These are phyloP conservation scores for Beauveria rudraprayagi DNA, from an alignment of 2,329 filamentous ascomycete genomes.

Conservation along the genomic window DNA sequence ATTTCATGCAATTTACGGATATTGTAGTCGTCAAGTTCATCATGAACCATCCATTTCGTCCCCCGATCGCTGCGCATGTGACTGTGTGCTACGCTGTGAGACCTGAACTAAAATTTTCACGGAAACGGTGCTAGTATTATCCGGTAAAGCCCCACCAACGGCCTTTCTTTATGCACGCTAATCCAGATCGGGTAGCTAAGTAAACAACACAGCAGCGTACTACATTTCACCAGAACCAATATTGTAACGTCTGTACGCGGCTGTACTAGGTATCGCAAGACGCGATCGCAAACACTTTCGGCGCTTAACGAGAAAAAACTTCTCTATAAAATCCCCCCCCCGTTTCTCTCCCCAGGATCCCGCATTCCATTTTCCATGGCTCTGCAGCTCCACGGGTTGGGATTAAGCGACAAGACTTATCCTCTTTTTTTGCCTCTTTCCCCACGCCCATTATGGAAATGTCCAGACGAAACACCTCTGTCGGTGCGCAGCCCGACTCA, in stretches of 20 bases:
- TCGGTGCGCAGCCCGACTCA: constrained; percentile 16
- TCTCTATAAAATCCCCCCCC: background rate
- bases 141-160: background rate
- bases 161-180: background rate
- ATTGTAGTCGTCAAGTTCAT: no score
- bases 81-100: no score
- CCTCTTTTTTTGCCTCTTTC: background rate
- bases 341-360: background rate
- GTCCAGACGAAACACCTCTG: constrained; percentile 7
- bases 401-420: background rate
- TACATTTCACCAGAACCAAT: background rate
- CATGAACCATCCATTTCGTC: background rate
- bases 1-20: no score
- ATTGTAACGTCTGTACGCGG: background rate
- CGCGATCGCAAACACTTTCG: background rate
- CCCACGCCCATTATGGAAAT: constrained; percentile 10
- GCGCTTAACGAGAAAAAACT: background rate
- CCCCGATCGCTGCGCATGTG: no score
- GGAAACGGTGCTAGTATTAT: background rate
- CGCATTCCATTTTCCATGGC: constrained; percentile 6
- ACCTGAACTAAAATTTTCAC: background rate
- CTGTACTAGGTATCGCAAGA: background rate
- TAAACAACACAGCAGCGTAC: constrained; percentile 9
- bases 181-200: constrained; percentile 8
- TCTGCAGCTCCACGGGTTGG: background rate